A percentile compares a stretch with the other conserved stretches of the same genome.
phyloP scores from a whole-genome alignment of 257 asterid genomes.

The Jaltomata sinuosa region DNA sequence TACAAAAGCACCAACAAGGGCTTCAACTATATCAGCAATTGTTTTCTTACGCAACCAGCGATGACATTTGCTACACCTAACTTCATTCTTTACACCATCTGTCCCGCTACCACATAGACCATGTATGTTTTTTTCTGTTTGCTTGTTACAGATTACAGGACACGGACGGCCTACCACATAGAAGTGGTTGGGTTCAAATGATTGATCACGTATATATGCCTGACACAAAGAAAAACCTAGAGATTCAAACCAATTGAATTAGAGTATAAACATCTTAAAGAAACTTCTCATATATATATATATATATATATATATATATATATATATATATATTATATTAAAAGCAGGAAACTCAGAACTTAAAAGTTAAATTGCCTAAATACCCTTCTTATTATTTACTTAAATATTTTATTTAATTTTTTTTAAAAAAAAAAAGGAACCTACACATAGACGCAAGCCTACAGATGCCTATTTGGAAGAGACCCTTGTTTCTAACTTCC shows the following conservation, averaged over 20 bases:
- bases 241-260: not conserved
- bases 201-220: slow-evolving; percentile 87
- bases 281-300: not conserved
- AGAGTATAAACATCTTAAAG: not conserved
- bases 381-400: too few relatives aligned
- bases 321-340: not conserved
- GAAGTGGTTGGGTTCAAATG: slow-evolving; percentile 63
- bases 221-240: slow-evolving; percentile 17
- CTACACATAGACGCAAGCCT: too few relatives aligned
- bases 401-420: too few relatives aligned
- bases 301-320: not conserved
- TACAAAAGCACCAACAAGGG: slow-evolving; percentile 84
- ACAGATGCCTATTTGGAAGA: too few relatives aligned
- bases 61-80: slow-evolving; percentile 79
- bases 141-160: slow-evolving; percentile 50
- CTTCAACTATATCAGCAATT: slow-evolving; percentile 87
- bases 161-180: slow-evolving; percentile 75
- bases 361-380: too few relatives aligned
- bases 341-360: too few relatives aligned
- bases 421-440: too few relatives aligned
- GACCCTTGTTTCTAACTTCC: too few relatives aligned
- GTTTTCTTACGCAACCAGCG: slow-evolving; percentile 86
- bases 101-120: slow-evolving; percentile 18
- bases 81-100: slow-evolving; percentile 28
- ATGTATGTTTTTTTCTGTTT: slow-evolving; percentile 50